Evolutionary conservation across 2,329 filamentous ascomycete genomes (phyloP).

Genomic region (Cladosporium oxysporum): DNA sequence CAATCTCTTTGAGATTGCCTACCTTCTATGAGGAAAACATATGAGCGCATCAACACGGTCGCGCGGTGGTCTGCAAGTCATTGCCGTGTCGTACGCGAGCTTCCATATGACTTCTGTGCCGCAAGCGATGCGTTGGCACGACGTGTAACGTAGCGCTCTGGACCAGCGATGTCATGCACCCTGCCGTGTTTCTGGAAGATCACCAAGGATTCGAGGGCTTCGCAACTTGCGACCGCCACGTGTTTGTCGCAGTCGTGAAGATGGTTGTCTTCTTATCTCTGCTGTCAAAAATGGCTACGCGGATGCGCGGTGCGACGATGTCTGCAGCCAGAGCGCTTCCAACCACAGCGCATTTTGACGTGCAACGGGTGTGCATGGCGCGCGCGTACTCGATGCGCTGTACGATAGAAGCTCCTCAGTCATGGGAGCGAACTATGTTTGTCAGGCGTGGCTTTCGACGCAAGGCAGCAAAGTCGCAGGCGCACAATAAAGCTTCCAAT

Average conservation of each 20-base stretch:
- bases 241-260: conserved; percentile 1
- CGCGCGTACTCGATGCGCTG: conserved; percentile 1
- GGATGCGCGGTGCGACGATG: background rate
- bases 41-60: background rate
- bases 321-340: background rate
- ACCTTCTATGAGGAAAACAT: background rate
- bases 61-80: background rate
- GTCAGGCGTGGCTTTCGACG: background rate
- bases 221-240: conserved; percentile 4
- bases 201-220: background rate
- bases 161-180: conserved; percentile 8
- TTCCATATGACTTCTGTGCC: conserved; percentile 6
- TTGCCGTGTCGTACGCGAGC: background rate
- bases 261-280: conserved; percentile 1
- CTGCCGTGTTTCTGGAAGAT: conserved; percentile 7
- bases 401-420: background rate
- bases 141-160: conserved; percentile 7
- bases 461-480: background rate
- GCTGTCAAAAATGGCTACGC: conserved; percentile 5
- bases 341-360: background rate
- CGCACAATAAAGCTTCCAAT: background rate
- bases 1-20: background rate
- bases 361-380: conserved; percentile 2
- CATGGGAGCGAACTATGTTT: background rate
- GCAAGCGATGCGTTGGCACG: conserved; percentile 2